Conservation (phyloP, 495 filamentous ascomycete species). For the Annulohypoxylon moriforme region DNA sequence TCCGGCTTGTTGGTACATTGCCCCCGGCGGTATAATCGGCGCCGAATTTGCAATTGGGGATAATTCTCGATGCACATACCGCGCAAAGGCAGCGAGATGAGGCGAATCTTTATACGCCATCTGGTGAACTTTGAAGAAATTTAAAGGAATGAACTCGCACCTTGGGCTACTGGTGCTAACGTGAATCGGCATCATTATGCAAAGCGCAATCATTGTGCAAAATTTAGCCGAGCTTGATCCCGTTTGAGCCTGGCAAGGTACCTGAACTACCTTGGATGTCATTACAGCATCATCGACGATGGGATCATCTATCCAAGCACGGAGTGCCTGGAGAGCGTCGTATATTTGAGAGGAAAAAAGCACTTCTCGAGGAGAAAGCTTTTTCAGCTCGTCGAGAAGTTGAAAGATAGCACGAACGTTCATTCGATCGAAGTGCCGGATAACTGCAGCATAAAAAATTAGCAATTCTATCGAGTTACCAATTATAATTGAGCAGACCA, state of each 20-base stretch:
- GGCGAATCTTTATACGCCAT: slow-evolving; percentile 57
- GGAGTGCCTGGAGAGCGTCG: slow-evolving; percentile 52
- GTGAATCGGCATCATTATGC: slow-evolving; percentile 60
- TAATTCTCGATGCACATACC: slow-evolving; percentile 59
- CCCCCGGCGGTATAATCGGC: slow-evolving; percentile 50
- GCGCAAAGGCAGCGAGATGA: slow-evolving; percentile 57
- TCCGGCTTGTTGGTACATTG: slow-evolving; percentile 9
- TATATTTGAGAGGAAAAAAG: slow-evolving; percentile 53
- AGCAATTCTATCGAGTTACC: slow-evolving; percentile 16
- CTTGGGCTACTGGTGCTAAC: slow-evolving; percentile 46
- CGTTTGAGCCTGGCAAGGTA: slow-evolving; percentile 51
- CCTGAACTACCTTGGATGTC: slow-evolving; percentile 50
- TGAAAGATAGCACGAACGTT: slow-evolving; percentile 63
- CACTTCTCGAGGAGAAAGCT: slow-evolving; percentile 49
- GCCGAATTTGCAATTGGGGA: slow-evolving; percentile 51
- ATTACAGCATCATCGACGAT: slow-evolving; percentile 59
- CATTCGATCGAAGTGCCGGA: slow-evolving; percentile 68
- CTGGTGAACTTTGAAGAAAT: slow-evolving; percentile 63
- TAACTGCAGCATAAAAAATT: slow-evolving; percentile 44
- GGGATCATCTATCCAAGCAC: slow-evolving; percentile 52
- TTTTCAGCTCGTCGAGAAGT: slow-evolving; percentile 55
- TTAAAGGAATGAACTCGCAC: slow-evolving; percentile 58
- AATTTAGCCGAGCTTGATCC: slow-evolving; percentile 42
- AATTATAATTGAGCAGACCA: background rate
- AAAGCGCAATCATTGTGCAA: slow-evolving; percentile 56